Conservation (phyloP, 2,329 filamentous ascomycete genomes). For the Fusarium sp. region DNA sequence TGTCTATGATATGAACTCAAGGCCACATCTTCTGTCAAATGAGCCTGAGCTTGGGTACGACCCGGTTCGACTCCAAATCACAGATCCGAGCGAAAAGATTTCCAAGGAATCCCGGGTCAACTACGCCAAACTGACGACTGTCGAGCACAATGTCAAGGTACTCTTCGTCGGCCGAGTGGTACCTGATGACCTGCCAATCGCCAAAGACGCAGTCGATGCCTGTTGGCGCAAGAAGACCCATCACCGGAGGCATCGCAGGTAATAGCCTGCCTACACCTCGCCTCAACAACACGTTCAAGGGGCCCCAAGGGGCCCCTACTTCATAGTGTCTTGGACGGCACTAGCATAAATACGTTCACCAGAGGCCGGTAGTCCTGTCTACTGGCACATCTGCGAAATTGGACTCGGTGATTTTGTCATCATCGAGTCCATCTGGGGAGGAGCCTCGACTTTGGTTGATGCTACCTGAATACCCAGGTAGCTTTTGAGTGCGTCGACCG, state of each 20-base stretch:
- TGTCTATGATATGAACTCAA: slow-evolving; percentile 51
- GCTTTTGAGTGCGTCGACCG: neutral
- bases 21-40: slow-evolving; percentile 46
- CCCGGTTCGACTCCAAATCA: slow-evolving; percentile 56
- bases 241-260: slow-evolving; percentile 43
- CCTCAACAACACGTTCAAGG: slow-evolving; percentile 40
- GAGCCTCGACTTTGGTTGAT: slow-evolving; percentile 1
- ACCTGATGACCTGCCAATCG: slow-evolving; percentile 51
- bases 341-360: slow-evolving; percentile 46
- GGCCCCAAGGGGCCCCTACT: slow-evolving; percentile 34
- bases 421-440: slow-evolving; percentile 16
- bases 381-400: slow-evolving; percentile 34
- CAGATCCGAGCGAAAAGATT: slow-evolving; percentile 55
- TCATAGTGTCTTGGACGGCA: slow-evolving; percentile 34
- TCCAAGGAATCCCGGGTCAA: slow-evolving; percentile 62
- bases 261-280: slow-evolving; percentile 12
- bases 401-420: slow-evolving; percentile 24
- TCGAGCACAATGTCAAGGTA: slow-evolving; percentile 66
- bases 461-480: neutral
- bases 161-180: slow-evolving; percentile 62
- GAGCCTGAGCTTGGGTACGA: slow-evolving; percentile 60
- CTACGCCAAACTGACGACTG: slow-evolving; percentile 63
- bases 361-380: slow-evolving; percentile 29
- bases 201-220: slow-evolving; percentile 56
- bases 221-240: slow-evolving; percentile 59